phyloP scores from a whole-genome alignment of 345 rosid species.

The Chamaenerion angustifolium region DNA sequence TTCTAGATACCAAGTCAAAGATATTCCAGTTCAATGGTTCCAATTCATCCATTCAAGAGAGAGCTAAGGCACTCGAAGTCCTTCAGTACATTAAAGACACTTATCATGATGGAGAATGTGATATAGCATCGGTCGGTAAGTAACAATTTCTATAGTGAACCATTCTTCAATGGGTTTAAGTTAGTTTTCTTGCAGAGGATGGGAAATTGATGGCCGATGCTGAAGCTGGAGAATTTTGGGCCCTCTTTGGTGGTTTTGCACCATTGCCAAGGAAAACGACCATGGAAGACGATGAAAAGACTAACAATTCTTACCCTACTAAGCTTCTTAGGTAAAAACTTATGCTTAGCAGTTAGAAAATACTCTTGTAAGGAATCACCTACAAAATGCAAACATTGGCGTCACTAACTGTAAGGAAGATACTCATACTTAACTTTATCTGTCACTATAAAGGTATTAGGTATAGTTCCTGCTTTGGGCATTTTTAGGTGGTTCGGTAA shows the following conservation, averaged over 20 bases:
- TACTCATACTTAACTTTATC: no score
- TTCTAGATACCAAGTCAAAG: constrained; percentile 83
- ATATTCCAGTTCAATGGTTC: constrained; percentile 96
- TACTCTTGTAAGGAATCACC: no score
- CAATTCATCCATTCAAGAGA: constrained; percentile 92
- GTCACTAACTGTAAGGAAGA: no score
- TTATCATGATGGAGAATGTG: constrained; percentile 92
- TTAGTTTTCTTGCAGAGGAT: constrained; percentile 41
- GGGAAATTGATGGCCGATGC: constrained; percentile 99
- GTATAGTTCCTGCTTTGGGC: no score
- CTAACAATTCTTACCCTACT: constrained; percentile 24
- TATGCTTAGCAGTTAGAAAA: neutral
- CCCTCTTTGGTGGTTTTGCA: constrained; percentile 95
- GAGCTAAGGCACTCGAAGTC: constrained; percentile 96
- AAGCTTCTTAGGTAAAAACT: constrained; percentile 41
- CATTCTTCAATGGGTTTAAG: neutral
- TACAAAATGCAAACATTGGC: no score
- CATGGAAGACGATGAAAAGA: constrained; percentile 31
- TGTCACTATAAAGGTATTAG: no score
- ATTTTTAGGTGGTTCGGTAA: no score
- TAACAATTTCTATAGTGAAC: constrained; percentile 3
- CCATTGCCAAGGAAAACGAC: constrained; percentile 80
- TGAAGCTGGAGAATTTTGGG: constrained; percentile 98
- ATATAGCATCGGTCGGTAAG: constrained; percentile 86
- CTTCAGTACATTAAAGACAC: constrained; percentile 92